phyloP scores from a whole-genome alignment of 2,329 filamentous ascomycete genomes.

The Cladosporium sp. region DNA sequence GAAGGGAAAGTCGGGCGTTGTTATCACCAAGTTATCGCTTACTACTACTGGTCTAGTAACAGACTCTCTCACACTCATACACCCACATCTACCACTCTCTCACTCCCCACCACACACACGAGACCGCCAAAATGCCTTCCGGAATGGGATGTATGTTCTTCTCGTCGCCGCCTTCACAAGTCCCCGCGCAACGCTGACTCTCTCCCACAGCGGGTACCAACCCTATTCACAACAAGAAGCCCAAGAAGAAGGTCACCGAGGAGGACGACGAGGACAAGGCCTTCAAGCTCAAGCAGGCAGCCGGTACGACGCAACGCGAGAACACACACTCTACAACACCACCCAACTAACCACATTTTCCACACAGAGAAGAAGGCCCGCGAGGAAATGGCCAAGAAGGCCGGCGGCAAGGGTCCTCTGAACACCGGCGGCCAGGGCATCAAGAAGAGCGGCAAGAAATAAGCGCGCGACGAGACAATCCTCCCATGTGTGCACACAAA shows the following conservation, averaged over 20 bases:
- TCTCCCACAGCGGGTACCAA: constrained; percentile 43
- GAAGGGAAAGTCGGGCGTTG: no score
- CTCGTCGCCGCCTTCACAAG: no score
- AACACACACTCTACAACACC: not conserved
- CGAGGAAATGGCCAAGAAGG: constrained; percentile 81
- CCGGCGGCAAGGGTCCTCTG: constrained; percentile 81
- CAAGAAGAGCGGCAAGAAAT: constrained; percentile 99
- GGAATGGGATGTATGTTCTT: constrained; percentile 43
- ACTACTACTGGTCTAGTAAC: no score
- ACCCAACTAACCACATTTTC: not conserved
- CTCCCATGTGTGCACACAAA: not conserved
- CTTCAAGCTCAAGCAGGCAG: constrained; percentile 76
- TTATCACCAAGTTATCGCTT: no score
- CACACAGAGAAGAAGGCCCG: constrained; percentile 56
- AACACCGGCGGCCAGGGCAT: constrained; percentile 82
- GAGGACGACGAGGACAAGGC: constrained; percentile 83
- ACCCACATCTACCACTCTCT: no score
- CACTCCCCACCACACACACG: not conserved
- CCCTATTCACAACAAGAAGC: constrained; percentile 65
- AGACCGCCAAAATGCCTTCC: constrained; percentile 41
- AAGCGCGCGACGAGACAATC: constrained; percentile 21
- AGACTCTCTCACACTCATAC: not conserved
- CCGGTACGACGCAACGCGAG: constrained; percentile 55
- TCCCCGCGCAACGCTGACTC: not conserved
- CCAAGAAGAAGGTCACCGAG: constrained; percentile 73